These are phyloP conservation scores for Blepharisma stoltei DNA, from an alignment of 73 alveolate species.

Conservation along the genomic window DNA sequence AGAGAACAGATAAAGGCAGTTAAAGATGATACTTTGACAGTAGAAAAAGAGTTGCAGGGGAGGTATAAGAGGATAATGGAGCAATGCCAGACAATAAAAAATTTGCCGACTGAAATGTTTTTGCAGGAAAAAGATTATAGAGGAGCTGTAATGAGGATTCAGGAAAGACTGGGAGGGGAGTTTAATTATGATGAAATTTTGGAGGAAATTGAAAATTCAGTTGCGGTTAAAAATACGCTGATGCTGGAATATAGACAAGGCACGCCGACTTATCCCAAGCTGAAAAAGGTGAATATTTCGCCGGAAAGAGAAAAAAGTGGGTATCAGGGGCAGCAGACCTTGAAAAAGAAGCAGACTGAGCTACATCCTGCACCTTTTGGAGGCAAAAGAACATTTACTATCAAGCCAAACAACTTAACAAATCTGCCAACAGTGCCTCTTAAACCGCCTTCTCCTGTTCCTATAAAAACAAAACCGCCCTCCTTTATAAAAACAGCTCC, in stretches of 20 bases:
- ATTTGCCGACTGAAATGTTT: neutral
- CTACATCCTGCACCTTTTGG: conserved; percentile 1
- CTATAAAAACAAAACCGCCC: neutral
- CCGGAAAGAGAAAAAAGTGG: neutral
- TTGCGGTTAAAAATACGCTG: neutral
- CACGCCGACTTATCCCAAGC: conserved; percentile 10
- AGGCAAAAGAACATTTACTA: neutral
- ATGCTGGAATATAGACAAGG: neutral
- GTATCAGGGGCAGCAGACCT: neutral
- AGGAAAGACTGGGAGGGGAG: neutral
- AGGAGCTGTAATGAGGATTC: neutral
- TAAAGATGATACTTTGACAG: neutral
- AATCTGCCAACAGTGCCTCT: conserved; percentile 12
- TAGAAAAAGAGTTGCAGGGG: neutral
- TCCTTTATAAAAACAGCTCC: too few species aligned
- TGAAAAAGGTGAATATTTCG: neutral
- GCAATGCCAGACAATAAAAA: neutral
- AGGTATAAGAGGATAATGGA: neutral
- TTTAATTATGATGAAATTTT: neutral
- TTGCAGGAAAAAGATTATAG: neutral
- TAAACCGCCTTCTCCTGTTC: neutral
- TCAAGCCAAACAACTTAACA: neutral
- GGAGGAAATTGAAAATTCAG: neutral
- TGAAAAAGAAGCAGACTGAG: neutral
- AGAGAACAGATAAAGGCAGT: conserved; percentile 17